A percentile compares a stretch with the other conserved stretches of the same genome.
These are phyloP conservation scores for Flaveria robusta DNA, from an alignment of 129 eudicot species.

Conservation along the genomic window DNA sequence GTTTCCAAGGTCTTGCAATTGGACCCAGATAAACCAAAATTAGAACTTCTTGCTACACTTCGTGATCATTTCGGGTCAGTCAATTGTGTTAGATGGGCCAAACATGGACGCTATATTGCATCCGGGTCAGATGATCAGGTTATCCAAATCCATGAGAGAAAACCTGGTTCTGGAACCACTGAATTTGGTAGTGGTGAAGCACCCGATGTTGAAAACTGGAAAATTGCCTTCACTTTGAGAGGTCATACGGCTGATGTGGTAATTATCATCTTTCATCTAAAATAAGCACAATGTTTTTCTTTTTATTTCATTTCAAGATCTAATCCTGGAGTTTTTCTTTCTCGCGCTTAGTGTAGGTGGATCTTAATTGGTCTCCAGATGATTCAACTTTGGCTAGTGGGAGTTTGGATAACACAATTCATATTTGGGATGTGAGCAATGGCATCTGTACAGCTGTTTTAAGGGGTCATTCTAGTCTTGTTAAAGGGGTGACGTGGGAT, in stretches of 20 bases:
- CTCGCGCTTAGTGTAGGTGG: slow-evolving; percentile 94
- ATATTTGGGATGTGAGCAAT: slow-evolving; percentile 87
- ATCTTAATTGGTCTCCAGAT: slow-evolving; percentile 99
- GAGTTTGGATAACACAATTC: slow-evolving; percentile 93
- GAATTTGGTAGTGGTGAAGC: slow-evolving; percentile 99
- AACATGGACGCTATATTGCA: slow-evolving; percentile 81
- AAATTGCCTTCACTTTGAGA: slow-evolving; percentile 82
- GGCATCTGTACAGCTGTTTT: slow-evolving; percentile 97
- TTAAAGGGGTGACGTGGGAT: slow-evolving; percentile 99
- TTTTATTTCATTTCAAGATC: slow-evolving; percentile 21
- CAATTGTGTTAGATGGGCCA: slow-evolving; percentile 99
- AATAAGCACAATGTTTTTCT: neutral
- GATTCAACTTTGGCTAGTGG: slow-evolving; percentile 94
- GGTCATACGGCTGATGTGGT: slow-evolving; percentile 99
- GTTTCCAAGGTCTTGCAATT: slow-evolving; percentile 51
- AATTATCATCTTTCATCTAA: slow-evolving; percentile 30
- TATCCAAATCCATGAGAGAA: slow-evolving; percentile 85
- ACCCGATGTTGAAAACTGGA: slow-evolving; percentile 98
- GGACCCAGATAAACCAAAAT: slow-evolving; percentile 55
- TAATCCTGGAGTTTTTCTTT: slow-evolving; percentile 43
- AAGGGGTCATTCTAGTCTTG: slow-evolving; percentile 96
- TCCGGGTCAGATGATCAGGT: slow-evolving; percentile 98
- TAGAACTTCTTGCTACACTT: slow-evolving; percentile 87
- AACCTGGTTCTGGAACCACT: slow-evolving; percentile 98
- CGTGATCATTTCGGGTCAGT: slow-evolving; percentile 99